phyloP scores from a whole-genome alignment of 2,329 filamentous ascomycete species.

The Alternaria arbusti region DNA sequence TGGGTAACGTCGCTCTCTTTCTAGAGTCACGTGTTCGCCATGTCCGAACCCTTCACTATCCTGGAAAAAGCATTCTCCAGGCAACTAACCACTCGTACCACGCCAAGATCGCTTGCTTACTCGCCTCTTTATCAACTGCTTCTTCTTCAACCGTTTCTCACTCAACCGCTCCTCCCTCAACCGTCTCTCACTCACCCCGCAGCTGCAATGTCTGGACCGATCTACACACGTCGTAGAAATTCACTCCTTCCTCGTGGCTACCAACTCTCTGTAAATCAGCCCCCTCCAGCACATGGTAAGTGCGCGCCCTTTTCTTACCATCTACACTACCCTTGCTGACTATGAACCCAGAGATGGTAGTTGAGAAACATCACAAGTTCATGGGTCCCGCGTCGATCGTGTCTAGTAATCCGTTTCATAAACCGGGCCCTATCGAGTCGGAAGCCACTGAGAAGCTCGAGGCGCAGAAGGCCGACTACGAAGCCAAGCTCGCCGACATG shows the following conservation, averaged over 20 bases:
- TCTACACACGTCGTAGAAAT: neutral
- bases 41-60: neutral
- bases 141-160: neutral
- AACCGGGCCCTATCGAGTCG: neutral
- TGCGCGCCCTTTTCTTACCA: neutral
- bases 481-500: neutral
- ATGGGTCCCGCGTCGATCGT: too few species aligned
- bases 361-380: rapidly evolving
- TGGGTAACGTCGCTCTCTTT: neutral
- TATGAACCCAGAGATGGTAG: neutral
- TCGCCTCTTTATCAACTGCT: too few species aligned
- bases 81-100: neutral
- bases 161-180: neutral
- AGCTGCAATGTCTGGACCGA: neutral
- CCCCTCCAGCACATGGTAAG: neutral
- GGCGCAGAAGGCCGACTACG: neutral
- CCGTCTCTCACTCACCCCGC: neutral
- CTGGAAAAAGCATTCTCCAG: neutral
- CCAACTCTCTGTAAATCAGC: rapidly evolving
- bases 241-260: rapidly evolving
- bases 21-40: neutral
- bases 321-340: neutral
- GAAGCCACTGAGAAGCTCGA: neutral
- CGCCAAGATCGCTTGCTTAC: neutral
- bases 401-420: neutral